A percentile compares a stretch with the other conserved stretches of the same genome.
Evolutionary conservation across 1,284 basidiomycete species (phyloP).

Genomic region (Ceratobasidium sp.): DNA sequence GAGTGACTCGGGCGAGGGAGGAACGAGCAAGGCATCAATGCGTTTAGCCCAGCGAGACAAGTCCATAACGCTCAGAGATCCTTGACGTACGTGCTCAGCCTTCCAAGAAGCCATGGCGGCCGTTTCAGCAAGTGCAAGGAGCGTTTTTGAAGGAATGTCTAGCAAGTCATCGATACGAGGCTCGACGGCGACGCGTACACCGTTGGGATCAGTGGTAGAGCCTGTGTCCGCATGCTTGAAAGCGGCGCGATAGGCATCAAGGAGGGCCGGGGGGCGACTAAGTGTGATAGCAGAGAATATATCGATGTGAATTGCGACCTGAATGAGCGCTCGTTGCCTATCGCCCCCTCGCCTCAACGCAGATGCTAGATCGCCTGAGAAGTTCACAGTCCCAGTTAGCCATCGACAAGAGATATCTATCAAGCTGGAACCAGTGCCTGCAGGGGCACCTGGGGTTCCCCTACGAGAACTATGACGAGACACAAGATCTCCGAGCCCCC

Average conservation of each 20-base stretch:
- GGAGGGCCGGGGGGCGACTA: constrained; percentile 32
- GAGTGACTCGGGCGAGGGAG: constrained; percentile 31
- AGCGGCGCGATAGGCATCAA: constrained; percentile 33
- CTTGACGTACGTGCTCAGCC: constrained; percentile 41
- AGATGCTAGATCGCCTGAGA: constrained; percentile 31
- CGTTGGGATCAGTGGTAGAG: constrained; percentile 7
- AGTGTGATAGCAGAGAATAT: constrained; percentile 39
- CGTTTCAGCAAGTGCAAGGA: constrained; percentile 41
- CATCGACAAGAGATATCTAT: constrained; percentile 36
- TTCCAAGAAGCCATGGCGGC: constrained; percentile 44
- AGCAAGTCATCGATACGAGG: constrained; percentile 42
- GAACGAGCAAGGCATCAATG: constrained; percentile 34
- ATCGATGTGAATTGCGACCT: constrained; percentile 41
- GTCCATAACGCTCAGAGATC: constrained; percentile 42
- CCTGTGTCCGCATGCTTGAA: constrained; percentile 21
- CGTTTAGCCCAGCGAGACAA: constrained; percentile 45
- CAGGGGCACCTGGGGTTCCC: constrained; percentile 2
- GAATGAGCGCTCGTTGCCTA: constrained; percentile 38
- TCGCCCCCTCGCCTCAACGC: constrained; percentile 34
- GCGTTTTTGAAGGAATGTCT: constrained; percentile 36
- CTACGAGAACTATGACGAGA: constrained; percentile 34
- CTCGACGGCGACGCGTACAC: constrained; percentile 25
- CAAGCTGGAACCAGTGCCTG: constrained; percentile 21
- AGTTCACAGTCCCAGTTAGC: constrained; percentile 23
- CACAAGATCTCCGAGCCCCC: constrained; percentile 36